Conservation (phyloP, 176 grass and related monocot genomes). For the Lolium rigidum region DNA sequence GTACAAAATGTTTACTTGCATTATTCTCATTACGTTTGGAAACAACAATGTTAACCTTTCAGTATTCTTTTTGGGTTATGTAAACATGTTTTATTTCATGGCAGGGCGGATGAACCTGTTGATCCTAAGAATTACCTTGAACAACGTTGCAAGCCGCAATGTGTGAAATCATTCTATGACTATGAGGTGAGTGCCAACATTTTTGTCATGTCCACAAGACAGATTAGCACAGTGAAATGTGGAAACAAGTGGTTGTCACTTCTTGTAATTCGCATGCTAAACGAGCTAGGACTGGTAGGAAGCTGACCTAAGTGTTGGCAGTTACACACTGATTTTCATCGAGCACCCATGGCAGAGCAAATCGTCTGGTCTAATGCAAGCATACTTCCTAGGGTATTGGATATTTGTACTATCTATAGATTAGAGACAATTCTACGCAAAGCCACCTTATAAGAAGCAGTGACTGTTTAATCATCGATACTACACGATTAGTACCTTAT, state of each 20-base stretch:
- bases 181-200: conserved; percentile 49
- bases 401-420: background rate
- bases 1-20: background rate
- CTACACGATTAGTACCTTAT: background rate
- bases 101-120: conserved; percentile 57
- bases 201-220: conserved; percentile 3
- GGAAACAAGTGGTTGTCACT: background rate
- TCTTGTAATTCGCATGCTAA: background rate
- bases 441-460: background rate
- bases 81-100: conserved; percentile 9
- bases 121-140: conserved; percentile 71
- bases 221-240: background rate
- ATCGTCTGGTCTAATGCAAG: background rate
- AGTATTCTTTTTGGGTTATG: background rate
- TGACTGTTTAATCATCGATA: background rate
- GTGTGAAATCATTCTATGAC: conserved; percentile 66
- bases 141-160: conserved; percentile 65
- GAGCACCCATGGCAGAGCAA: background rate
- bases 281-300: background rate
- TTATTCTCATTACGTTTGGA: conserved; percentile 19
- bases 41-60: conserved; percentile 5
- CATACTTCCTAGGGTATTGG: background rate
- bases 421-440: background rate
- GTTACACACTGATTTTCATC: conserved; percentile 13
- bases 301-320: background rate